Conservation (phyloP, 371 early-diverging fungal genomes). For the Mortierella sp. region DNA sequence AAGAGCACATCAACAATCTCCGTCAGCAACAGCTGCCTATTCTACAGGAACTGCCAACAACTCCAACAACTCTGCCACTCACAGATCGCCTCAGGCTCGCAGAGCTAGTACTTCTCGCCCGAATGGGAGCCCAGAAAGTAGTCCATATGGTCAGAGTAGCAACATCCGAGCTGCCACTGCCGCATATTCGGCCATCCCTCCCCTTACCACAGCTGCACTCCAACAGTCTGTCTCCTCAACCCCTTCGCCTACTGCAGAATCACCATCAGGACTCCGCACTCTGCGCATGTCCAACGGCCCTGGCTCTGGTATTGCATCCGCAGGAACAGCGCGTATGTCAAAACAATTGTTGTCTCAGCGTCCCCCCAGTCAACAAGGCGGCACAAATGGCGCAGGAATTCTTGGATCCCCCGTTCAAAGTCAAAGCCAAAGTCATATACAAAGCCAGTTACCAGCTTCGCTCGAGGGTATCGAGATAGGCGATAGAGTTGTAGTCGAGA, state of each 20-base stretch:
- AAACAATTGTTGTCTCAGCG: slow-evolving; percentile 41
- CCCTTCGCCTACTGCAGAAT: slow-evolving; percentile 16
- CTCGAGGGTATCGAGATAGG: slow-evolving; percentile 58
- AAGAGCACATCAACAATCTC: slow-evolving; percentile 5
- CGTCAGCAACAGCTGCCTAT: neutral
- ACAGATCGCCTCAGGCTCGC: slow-evolving; percentile 27
- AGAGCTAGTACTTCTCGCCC: slow-evolving; percentile 25
- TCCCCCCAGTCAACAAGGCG: slow-evolving; percentile 17
- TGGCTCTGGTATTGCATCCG: too few species aligned
- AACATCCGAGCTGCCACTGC: slow-evolving; percentile 15
- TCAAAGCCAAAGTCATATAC: slow-evolving; percentile 2
- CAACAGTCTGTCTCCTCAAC: slow-evolving; percentile 22
- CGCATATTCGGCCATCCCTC: slow-evolving; percentile 25
- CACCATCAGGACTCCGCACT: slow-evolving; percentile 18
- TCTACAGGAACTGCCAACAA: slow-evolving; percentile 12
- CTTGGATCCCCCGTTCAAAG: slow-evolving; percentile 5
- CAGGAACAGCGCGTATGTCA: slow-evolving; percentile 12
- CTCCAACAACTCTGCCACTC: slow-evolving; percentile 10
- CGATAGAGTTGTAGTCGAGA: slow-evolving; percentile 76
- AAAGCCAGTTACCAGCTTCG: slow-evolving; percentile 13
- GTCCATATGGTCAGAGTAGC: slow-evolving; percentile 9
- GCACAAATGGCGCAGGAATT: neutral
- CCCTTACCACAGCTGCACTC: slow-evolving; percentile 20
- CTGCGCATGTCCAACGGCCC: slow-evolving; percentile 10
- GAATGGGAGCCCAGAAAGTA: slow-evolving; percentile 10